Base-by-base conservation (phyloP, 345 rosid genomes). In the Tarenaya hassleriana region DNA sequence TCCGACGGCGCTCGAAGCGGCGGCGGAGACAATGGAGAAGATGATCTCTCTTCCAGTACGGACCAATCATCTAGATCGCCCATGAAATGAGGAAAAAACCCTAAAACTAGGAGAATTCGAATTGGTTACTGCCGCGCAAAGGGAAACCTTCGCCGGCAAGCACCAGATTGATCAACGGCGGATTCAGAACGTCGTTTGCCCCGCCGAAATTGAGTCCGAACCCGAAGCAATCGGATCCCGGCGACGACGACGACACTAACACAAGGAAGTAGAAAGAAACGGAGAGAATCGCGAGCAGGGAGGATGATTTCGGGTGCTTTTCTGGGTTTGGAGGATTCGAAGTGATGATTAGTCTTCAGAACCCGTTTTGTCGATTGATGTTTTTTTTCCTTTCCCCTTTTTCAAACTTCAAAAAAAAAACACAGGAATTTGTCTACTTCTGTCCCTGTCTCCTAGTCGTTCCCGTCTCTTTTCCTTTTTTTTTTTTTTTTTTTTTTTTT, bases 11-110 rank as follows among this genome's bases (percentile, higher is more conserved):
- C 47, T 14, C 53, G 75, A 61, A 71, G n/a, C n/a, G n/a, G n/a
- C n/a, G n/a, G n/a, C 3, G 63, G 62, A 7, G 74, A 60, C 4
- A 74, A 46, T 1, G 72, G 66, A 32, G 76, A 68, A 1, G 70
- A 60, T 6, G 77, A 69, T 55, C 74, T 67, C 61, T 77, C 81
- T 48, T 71, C 80, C 47, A 63, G 27, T 12, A 50, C 65, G 62
- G 80, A 56, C 77, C 77, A 81, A 60, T 70, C 85, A 39, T 71
- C 79, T 16, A 80, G 82, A 74, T 82, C 86, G 48, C 88, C 88
- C 94, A 84, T 88, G 64, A 61, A 68, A 75, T 52, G 56, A 4
- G 24, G 7, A 32, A 29, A n/a, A 31, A 64, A 45, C 15, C 53
- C 53, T 45, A 53, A 38, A 53, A 55, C 43, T 29, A 53, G 37